Base-by-base conservation (phyloP, 108 stramenopile species). In the Schizochytrium sp. region DNA sequence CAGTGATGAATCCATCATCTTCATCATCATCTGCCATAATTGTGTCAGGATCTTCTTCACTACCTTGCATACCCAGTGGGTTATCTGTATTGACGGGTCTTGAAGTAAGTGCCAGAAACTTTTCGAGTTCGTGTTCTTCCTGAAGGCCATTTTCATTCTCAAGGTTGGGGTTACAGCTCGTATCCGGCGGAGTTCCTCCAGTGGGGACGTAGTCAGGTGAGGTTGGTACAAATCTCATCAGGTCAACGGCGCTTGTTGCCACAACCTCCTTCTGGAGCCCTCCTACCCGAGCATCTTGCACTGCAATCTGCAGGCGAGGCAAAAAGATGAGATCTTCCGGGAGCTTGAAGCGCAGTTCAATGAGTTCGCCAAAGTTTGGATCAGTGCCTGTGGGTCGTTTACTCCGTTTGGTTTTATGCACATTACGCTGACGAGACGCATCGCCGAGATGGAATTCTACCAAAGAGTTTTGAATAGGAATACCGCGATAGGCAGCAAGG, bases 351-450 rank as follows among this genome's bases (percentile, higher is more conserved):
- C 53, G 69, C 42, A 94, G 42, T 69, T 46, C 61, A 47, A 92
- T 88, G 47, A 90, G 88, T 61, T 94, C 89, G 61, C 93, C 47
- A 88, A 90, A 94, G 89, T 94, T 94, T n/a, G 94, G 92, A 60
- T 94, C 69, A 5, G 56, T 17, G 7, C 91, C 92, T 15, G 73
- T 56, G 2, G 94, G 94, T 3, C 61, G 61, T 87, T 91, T 93
- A 28, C 91, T 90, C 4, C 87, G 41, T 53, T 90, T 61, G 13
- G 92, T 92, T 19, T 55, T 53, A 46, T 61, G 61, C 3, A 40
- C 50, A 42, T 45, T 45, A 8, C 59, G 58, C 46, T 56, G 49
- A 3, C 57, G 38, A 55, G 46, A 15, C 5, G 88, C 42, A 38
- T 61, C 73, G 38, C 91, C 92, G 55, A 94, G 60, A 72, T 91